Base-by-base conservation (phyloP, 768 basidiomycete species). In the Russula lepida region DNA sequence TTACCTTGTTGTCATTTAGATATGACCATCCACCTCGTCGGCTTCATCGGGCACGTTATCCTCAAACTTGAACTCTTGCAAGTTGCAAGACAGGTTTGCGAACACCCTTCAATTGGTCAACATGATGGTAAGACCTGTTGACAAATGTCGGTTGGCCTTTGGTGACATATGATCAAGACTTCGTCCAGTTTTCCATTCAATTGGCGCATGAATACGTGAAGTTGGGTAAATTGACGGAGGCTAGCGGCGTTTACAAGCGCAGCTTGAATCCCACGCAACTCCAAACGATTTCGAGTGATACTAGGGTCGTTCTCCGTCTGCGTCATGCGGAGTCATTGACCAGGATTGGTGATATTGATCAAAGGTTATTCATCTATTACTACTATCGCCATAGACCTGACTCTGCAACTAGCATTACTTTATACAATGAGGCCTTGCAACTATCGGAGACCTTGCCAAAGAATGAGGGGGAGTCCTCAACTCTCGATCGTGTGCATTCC, bases 181-280 rank as follows among this genome's bases (percentile, higher is more conserved):
- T 84, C 69, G 75, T 89, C 21, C 71, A 72, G 1, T 74, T 81
- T 1, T 93, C 88, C 2, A 74, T 85, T 1, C 82, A 86, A 46
- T 79, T 95, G 6, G 94, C 88, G 0, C 79, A 84, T 58, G 91
- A 94, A 69, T 93, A 94, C 67, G 74, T 84, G 48, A 81, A 79
- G 37, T 78, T 98, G 1, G 94, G 95, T 3, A 90, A 88, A 70
- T 72, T 75, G 2, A 81, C 81, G 54, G 81, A 86, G 39, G 92
- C 93, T 0, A 76, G 74, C 0, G 68, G 74, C 2, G 79, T 95
- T 21, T 89, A 91, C 67, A 78, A 72, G n/a, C 82, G 81, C 35
- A 79, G 80, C 0, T 72, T 84, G 15, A 76, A 73, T 32, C 64
- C 76, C 4, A 73, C 84, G 11, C 76, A 78, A 52, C 73, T 69